Percentiles rank a stretch among this genome's conserved stretches.
Evolutionary conservation across 2,329 filamentous ascomycete genomes (phyloP).

Genomic region (Colletotrichum tropicale): DNA sequence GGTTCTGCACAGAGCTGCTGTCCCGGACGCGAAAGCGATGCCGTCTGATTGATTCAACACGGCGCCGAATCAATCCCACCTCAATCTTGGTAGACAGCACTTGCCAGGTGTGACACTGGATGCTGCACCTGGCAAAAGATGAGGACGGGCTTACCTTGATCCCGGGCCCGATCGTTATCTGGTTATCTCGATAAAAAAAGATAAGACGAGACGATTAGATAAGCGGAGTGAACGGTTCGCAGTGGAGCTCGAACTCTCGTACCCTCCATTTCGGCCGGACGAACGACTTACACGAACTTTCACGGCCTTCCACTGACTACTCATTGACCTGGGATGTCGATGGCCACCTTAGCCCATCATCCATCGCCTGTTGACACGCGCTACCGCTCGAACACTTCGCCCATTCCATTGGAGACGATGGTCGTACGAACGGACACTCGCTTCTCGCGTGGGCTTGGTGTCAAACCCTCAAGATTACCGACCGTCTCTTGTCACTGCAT

Average conservation of each 20-base stretch:
- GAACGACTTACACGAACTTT: background rate
- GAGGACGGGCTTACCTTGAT: background rate
- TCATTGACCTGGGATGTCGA: background rate
- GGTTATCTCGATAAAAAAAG: background rate
- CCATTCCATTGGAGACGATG: background rate
- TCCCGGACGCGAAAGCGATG: constrained; percentile 1
- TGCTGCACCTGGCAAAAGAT: background rate
- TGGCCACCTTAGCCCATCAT: background rate
- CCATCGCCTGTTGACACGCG: background rate
- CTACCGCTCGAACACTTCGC: background rate
- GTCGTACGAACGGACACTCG: background rate
- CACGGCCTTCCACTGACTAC: background rate
- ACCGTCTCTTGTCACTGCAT: background rate
- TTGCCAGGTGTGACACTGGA: too few relatives aligned
- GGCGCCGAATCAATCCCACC: background rate
- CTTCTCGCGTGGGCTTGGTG: background rate
- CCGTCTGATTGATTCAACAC: background rate
- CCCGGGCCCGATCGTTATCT: background rate
- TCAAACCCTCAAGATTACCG: background rate
- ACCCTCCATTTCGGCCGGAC: background rate
- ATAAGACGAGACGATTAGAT: background rate
- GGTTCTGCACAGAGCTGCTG: background rate
- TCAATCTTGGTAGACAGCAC: background rate
- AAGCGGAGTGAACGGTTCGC: background rate
- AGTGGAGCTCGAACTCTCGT: background rate